Evolutionary conservation across 2,329 filamentous ascomycete species (phyloP).

Genomic region (Phialophora expanda): DNA sequence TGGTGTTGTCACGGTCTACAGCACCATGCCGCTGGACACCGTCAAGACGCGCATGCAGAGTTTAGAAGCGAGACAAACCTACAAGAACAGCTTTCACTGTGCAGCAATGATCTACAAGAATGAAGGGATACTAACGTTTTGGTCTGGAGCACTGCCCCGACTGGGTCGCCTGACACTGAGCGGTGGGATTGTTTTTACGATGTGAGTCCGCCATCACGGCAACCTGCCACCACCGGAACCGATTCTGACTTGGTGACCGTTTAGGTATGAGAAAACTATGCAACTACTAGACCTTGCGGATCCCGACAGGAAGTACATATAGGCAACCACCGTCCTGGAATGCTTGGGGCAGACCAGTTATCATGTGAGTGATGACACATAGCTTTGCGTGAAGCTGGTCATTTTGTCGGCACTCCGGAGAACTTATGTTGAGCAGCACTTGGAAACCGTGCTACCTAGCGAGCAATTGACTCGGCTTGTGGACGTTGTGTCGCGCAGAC

Average conservation of each 20-base stretch:
- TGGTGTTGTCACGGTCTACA: constrained; percentile 82
- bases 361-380: not conserved
- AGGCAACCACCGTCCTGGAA: constrained; percentile 35
- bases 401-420: not conserved
- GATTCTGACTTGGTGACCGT: constrained; percentile 12
- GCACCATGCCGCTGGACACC: constrained; percentile 78
- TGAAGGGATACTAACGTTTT: constrained; percentile 87
- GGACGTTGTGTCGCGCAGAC: not conserved
- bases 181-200: constrained; percentile 96
- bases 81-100: constrained; percentile 87
- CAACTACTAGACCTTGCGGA: constrained; percentile 80
- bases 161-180: constrained; percentile 84
- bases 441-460: not conserved
- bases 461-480: not conserved
- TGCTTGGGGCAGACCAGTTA: not conserved
- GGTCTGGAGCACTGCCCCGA: constrained; percentile 89
- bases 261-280: constrained; percentile 89
- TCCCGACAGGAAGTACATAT: constrained; percentile 83
- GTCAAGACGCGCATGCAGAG: constrained; percentile 99
- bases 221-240: not conserved
- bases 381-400: not conserved
- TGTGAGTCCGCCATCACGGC: constrained; percentile 57
- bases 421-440: not conserved
- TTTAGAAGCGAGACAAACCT: constrained; percentile 77
- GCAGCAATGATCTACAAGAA: constrained; percentile 82